Percentiles rank a stretch among this genome's conserved stretches.
phyloP scores from a whole-genome alignment of 495 filamentous ascomycete genomes.

The Aspergillus nidulans region DNA sequence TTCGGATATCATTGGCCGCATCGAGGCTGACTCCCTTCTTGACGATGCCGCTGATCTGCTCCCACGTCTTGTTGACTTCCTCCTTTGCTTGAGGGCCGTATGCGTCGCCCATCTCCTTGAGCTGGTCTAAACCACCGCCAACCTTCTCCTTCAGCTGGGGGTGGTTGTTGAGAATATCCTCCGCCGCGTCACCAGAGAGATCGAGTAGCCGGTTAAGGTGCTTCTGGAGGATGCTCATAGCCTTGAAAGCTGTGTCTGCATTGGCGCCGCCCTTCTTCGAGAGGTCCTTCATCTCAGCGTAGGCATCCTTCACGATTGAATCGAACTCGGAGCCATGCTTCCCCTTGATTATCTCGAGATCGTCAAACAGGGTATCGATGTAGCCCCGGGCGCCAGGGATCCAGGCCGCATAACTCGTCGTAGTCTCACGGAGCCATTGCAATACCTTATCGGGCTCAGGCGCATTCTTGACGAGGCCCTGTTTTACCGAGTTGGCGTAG shows the following conservation, averaged over 20 bases:
- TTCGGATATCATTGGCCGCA: conserved; percentile 48
- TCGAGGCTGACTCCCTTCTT: conserved; percentile 46
- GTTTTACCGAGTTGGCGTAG: conserved; percentile 47
- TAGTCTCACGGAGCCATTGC: conserved; percentile 51
- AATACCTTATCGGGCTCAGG: conserved; percentile 57
- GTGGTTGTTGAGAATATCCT: conserved; percentile 60
- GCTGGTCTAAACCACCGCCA: conserved; percentile 54
- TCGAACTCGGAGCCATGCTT: conserved; percentile 61
- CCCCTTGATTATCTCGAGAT: conserved; percentile 54
- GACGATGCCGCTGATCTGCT: conserved; percentile 52
- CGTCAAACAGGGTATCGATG: conserved; percentile 57
- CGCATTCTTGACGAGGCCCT: conserved; percentile 47
- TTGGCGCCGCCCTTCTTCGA: conserved; percentile 44
- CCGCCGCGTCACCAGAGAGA: conserved; percentile 51
- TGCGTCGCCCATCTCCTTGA: conserved; percentile 59
- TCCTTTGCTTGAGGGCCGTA: conserved; percentile 67
- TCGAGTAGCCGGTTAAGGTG: conserved; percentile 45
- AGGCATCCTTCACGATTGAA: conserved; percentile 54
- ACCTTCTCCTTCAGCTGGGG: conserved; percentile 63
- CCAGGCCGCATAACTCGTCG: conserved; percentile 57
- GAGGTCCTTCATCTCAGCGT: conserved; percentile 50
- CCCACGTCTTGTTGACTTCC: conserved; percentile 61
- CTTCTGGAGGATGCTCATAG: conserved; percentile 51
- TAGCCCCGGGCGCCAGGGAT: conserved; percentile 61
- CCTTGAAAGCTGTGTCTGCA: conserved; percentile 46